Base-by-base conservation (phyloP, 805 yeast species). In the Candida rishiriensis region DNA sequence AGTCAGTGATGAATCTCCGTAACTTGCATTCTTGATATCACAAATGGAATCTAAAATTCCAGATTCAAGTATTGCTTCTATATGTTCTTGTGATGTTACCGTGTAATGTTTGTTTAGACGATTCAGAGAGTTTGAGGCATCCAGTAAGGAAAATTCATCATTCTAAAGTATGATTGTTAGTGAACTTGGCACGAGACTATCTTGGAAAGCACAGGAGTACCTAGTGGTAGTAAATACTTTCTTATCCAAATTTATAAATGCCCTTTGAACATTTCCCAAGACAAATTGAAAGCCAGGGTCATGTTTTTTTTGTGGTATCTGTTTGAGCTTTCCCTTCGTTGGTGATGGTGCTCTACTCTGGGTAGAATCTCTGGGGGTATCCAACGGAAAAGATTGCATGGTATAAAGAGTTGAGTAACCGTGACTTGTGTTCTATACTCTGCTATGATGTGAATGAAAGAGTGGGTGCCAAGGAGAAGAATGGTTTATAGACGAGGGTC, bases 241-340 rank as follows among this genome's bases (percentile, higher is more conserved):
- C 21, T 41, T 43, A 8, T 41, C 17, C 10, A 43, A 41, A 26
- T 33, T 29, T 15, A 30, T 13, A 3, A 49, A 31, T 5, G 49
- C 29, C 17, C 16, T 46, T 12, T 38, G 39, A 21, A 49, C 47
- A 16, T 48, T 51, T 35, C 48, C 52, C 10, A 53, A 32, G 17
- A 53, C 34, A 33, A 44, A 53, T 17, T 48, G 55, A 31, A 53
- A 53, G 28, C 55, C 50, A 2, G 55, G 48, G 36, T 53, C 57
- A 12, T 41, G 49, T 37, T 43, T 48, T 30, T 50, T 48, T 30
- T 44, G 49, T 18, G 39, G 36, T 21, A 21, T 21, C 26, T 21
- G 26, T 21, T 21, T 21, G 26, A 7, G 7, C 4, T 21, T 21
- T 21, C 26, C 26, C 26, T 21, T 21, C 26, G 26, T 21, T 21